Evolutionary conservation across 1,284 basidiomycete species (phyloP).

Genomic region (Apiotrichum domesticum): DNA sequence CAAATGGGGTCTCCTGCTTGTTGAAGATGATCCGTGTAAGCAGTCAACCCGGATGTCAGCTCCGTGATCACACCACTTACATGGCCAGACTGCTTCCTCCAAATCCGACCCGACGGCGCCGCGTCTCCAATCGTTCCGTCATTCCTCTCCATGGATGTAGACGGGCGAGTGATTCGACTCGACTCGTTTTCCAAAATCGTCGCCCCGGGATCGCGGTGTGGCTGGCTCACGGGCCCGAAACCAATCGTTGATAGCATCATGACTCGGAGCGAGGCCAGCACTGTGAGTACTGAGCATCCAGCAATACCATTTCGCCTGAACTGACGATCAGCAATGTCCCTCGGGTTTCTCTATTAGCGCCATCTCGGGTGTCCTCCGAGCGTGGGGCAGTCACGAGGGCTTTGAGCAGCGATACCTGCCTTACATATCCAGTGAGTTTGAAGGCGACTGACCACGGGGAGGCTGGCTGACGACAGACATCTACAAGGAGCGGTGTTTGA

Average conservation of each 20-base stretch:
- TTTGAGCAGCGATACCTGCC: slow-evolving; percentile 38
- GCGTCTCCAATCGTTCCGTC: slow-evolving; percentile 34
- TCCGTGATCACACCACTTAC: slow-evolving; percentile 28
- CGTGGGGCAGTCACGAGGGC: slow-evolving; percentile 37
- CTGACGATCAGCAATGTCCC: slow-evolving; percentile 21
- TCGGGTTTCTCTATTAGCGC: slow-evolving; percentile 37
- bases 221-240: slow-evolving; percentile 58
- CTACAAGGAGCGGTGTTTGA: slow-evolving; percentile 28
- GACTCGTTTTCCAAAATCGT: slow-evolving; percentile 78
- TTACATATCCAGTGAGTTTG: slow-evolving; percentile 23
- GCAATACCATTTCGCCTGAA: slow-evolving; percentile 2
- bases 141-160: slow-evolving; percentile 55
- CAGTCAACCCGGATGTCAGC: no score
- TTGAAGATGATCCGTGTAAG: slow-evolving; percentile 62
- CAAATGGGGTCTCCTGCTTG: slow-evolving; percentile 63
- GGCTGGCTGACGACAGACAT: slow-evolving; percentile 4
- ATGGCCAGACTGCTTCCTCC: slow-evolving; percentile 40
- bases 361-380: slow-evolving; percentile 31
- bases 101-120: slow-evolving; percentile 42
- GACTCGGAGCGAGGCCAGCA: slow-evolving; percentile 32
- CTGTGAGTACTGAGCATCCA: slow-evolving; percentile 12
- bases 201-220: slow-evolving; percentile 65
- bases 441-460: neutral
- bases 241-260: slow-evolving; percentile 30
- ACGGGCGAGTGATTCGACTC: slow-evolving; percentile 70